Evolutionary conservation across 352 stramenopile genomes (phyloP), one percentile per base, ranked within the genome.

Genomic region (Bremia lactucae): DNA sequence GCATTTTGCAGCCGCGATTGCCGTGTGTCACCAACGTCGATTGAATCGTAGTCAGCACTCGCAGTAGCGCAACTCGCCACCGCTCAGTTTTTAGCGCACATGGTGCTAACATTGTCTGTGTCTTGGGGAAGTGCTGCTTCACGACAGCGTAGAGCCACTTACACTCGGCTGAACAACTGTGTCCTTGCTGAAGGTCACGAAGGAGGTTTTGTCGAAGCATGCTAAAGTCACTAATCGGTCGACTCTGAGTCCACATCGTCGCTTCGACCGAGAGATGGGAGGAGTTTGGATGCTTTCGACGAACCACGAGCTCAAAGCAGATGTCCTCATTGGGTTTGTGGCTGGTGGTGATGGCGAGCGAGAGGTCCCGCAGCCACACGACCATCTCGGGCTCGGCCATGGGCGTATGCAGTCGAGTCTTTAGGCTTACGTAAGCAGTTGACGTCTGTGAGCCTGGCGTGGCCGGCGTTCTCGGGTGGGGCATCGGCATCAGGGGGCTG

Each of bases 71-170:
- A 4, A 41, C 35, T 31, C 53, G 36, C 22, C 50, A 58, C 15
- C 37, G 33, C 36, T 59, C 55, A 2, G 33, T 54, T 22, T 59
- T 59, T 29, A 50, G 22, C 11, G 25, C 16, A 15, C 44, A 51
- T 13, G 47, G 36, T 6, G 28, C 23, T 25, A 65, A 47, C n/a
- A 45, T 52, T 10, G 42, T 43, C 33, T 46, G 49, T 10, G 43
- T 46, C 42, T 61, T 71, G n/a, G 65, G 65, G 35, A 72, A 76
- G 28, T 71, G 62, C 25, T 57, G 58, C 39, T 62, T 68, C 11
- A 76, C 42, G 16, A 73, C 59, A 3, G 41, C 53, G 33, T 67
- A 58, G 4, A 73, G 31, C 62, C 62, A 72, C 39, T 59, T 62
- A 28, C 65, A 73, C 42, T 71, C 65, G 24, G 59, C 62, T 10